Evolutionary conservation across 495 filamentous ascomycete genomes (phyloP).

Genomic region (Penicillium herquei): DNA sequence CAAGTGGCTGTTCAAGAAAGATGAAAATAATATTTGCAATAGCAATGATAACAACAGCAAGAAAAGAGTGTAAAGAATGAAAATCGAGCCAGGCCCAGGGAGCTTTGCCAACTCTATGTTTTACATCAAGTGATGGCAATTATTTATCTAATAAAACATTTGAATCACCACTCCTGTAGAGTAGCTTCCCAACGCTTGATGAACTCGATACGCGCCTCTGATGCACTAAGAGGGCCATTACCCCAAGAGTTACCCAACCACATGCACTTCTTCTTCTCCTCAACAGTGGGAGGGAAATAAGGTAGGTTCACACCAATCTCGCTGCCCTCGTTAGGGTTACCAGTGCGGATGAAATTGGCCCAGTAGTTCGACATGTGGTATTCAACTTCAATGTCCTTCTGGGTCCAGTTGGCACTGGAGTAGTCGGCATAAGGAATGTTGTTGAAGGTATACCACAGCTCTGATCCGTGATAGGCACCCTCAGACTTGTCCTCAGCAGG

Average conservation of each 20-base stretch:
- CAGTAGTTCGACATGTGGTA: neutral
- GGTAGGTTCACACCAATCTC: neutral
- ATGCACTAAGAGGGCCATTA: neutral
- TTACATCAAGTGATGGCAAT: too few relatives aligned
- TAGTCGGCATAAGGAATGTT: slow-evolving; percentile 22
- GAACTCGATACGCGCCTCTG: too few relatives aligned
- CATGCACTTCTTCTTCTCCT: neutral
- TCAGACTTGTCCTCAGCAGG: slow-evolving; percentile 8
- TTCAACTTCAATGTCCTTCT: neutral
- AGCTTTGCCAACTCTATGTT: too few relatives aligned
- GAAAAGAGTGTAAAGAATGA: too few relatives aligned
- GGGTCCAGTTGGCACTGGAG: slow-evolving; percentile 16
- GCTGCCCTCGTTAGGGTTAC: neutral
- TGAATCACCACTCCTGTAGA: too few relatives aligned
- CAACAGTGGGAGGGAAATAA: neutral
- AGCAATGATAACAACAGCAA: too few relatives aligned
- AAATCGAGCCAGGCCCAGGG: too few relatives aligned
- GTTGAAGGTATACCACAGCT: slow-evolving; percentile 21
- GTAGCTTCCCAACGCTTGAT: too few relatives aligned
- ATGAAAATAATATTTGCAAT: too few relatives aligned
- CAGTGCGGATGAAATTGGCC: slow-evolving; percentile 1
- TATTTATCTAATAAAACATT: too few relatives aligned
- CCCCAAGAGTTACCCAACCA: slow-evolving; percentile 1
- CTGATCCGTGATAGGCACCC: slow-evolving; percentile 17
- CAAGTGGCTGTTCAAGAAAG: too few relatives aligned